These are phyloP conservation scores for Platanthera zijinensis DNA, from an alignment of 106 monocot genomes.

Conservation along the genomic window DNA sequence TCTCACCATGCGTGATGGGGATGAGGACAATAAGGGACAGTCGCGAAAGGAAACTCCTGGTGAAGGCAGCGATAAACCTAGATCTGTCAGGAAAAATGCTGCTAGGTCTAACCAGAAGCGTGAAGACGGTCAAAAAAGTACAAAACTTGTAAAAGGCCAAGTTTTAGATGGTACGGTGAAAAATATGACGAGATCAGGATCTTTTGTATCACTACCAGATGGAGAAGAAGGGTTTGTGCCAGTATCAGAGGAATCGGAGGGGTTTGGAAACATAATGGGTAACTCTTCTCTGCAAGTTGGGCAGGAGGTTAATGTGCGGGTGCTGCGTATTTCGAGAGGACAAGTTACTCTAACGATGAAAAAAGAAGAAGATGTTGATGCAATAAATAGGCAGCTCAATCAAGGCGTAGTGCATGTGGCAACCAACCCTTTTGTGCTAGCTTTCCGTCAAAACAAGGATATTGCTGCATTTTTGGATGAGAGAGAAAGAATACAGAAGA, in stretches of 20 bases:
- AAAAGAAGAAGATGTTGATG: conserved; percentile 68
- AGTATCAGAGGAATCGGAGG: conserved; percentile 66
- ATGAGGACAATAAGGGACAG: conserved; percentile 30
- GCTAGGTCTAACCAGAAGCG: conserved; percentile 32
- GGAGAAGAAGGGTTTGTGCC: conserved; percentile 96
- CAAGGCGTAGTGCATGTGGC: conserved; percentile 51
- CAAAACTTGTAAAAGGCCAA: conserved; percentile 57
- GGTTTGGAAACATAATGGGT: conserved; percentile 46
- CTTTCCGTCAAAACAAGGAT: conserved; percentile 79
- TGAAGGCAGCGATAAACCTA: conserved; percentile 43
- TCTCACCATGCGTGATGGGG: conserved; percentile 69
- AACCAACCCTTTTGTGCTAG: conserved; percentile 67
- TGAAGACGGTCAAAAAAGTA: conserved; percentile 27
- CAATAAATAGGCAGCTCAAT: conserved; percentile 50
- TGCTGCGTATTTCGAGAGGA: conserved; percentile 66
- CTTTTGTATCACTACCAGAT: conserved; percentile 66
- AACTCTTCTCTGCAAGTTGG: conserved; percentile 57
- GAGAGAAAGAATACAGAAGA: conserved; percentile 33
- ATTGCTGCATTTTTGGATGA: conserved; percentile 66
- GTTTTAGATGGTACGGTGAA: conserved; percentile 63
- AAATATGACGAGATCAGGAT: conserved; percentile 58
- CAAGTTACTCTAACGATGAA: conserved; percentile 87
- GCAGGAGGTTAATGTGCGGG: conserved; percentile 61
- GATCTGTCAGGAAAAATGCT: conserved; percentile 30
- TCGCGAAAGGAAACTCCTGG: conserved; percentile 31